phyloP scores from a whole-genome alignment of 345 rosid species.

The Iberis pinnata region DNA sequence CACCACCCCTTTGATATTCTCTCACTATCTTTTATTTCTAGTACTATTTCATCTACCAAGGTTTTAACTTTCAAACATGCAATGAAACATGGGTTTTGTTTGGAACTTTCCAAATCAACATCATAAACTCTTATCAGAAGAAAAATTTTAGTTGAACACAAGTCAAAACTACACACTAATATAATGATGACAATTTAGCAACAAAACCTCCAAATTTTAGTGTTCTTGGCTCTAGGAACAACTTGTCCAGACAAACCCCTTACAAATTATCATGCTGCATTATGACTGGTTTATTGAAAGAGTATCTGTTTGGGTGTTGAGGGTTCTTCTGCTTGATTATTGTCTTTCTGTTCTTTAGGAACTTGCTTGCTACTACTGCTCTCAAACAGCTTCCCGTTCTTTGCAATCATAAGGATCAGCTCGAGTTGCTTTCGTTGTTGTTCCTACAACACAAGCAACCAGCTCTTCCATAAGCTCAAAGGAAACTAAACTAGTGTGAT shows the following conservation, averaged over 20 bases:
- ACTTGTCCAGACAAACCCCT: conserved; percentile 2
- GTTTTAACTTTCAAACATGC: no score
- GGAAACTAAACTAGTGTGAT: not conserved
- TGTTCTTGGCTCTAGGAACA: not conserved
- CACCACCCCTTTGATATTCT: conserved; percentile 46
- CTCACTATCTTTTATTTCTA: no score
- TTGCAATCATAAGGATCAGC: conserved; percentile 68
- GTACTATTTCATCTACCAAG: no score
- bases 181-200: conserved; percentile 21
- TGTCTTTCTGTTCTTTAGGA: conserved; percentile 26
- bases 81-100: not conserved
- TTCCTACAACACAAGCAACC: conserved; percentile 46
- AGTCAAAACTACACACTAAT: conserved; percentile 18
- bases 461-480: conserved; percentile 14
- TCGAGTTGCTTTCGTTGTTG: conserved; percentile 90
- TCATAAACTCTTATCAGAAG: not conserved
- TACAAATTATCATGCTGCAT: not conserved
- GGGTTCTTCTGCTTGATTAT: conserved; percentile 20
- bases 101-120: not conserved
- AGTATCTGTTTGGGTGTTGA: conserved; percentile 24
- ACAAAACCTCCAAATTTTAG: not conserved
- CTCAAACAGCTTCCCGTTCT: conserved; percentile 53
- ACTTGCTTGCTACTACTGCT: conserved; percentile 30
- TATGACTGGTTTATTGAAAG: conserved; percentile 16
- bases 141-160: not conserved